Conservation (phyloP, 1,139 yeast genomes). For the Suhomyces wounanorum region DNA sequence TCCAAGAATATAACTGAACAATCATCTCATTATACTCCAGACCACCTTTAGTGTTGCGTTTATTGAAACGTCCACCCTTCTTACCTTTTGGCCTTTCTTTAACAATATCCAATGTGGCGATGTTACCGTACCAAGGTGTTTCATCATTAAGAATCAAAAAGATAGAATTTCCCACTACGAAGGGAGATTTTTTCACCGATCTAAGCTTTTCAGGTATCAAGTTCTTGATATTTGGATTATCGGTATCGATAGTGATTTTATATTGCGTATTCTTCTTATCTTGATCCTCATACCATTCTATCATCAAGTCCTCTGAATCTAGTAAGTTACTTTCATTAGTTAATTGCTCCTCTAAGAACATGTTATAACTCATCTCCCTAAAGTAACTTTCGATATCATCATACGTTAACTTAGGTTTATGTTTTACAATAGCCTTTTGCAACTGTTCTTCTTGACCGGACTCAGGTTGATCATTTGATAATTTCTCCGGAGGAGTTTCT, state of each 20-base stretch:
- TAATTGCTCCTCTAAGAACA: slow-evolving; percentile 62
- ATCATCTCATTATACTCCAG: slow-evolving; percentile 40
- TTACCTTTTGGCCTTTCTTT: slow-evolving; percentile 22
- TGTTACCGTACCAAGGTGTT: slow-evolving; percentile 43
- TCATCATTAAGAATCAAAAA: slow-evolving; percentile 44
- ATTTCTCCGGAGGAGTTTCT: neutral
- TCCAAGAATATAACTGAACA: slow-evolving; percentile 61
- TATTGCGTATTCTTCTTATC: slow-evolving; percentile 45
- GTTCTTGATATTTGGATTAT: slow-evolving; percentile 43
- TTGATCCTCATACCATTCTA: slow-evolving; percentile 57
- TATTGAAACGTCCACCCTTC: slow-evolving; percentile 22
- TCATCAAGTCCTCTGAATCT: slow-evolving; percentile 40
- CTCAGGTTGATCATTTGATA: neutral
- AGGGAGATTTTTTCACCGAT: slow-evolving; percentile 48
- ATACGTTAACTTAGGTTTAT: slow-evolving; percentile 34
- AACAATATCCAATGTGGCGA: slow-evolving; percentile 48
- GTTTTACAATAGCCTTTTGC: slow-evolving; percentile 1
- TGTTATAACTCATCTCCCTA: slow-evolving; percentile 59
- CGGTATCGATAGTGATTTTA: slow-evolving; percentile 36
- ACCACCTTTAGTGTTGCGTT: neutral
- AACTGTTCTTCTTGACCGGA: neutral
- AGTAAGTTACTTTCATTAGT: slow-evolving; percentile 38
- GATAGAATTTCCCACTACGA: slow-evolving; percentile 48
- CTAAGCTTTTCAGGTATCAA: slow-evolving; percentile 46
- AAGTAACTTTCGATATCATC: slow-evolving; percentile 54